phyloP scores from a whole-genome alignment of 768 basidiomycete genomes.

The Rhodotorula paludigena region DNA sequence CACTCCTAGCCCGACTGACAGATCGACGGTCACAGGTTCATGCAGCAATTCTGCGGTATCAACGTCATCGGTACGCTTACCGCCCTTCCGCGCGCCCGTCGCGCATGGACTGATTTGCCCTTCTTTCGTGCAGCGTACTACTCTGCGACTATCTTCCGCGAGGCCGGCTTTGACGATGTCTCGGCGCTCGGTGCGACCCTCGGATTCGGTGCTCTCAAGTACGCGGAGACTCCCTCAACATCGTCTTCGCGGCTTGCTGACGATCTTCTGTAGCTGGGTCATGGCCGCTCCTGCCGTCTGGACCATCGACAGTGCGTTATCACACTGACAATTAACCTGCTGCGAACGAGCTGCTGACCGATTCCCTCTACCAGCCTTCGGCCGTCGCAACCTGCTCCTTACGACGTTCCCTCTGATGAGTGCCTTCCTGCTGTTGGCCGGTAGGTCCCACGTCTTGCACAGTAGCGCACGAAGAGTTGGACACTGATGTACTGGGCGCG shows the following conservation, averaged over 20 bases:
- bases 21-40: too few species aligned
- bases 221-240: neutral
- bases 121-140: constrained; percentile 11
- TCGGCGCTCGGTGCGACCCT: constrained; percentile 39
- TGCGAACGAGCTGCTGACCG: neutral
- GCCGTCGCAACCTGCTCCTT: constrained; percentile 66
- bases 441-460: constrained; percentile 41
- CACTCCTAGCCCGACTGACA: too few species aligned
- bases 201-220: constrained; percentile 28
- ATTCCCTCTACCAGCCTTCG: constrained; percentile 49
- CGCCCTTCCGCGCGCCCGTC: too few species aligned
- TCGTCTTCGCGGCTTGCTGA: neutral
- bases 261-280: constrained; percentile 1
- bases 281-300: constrained; percentile 14
- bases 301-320: constrained; percentile 18
- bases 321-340: too few species aligned
- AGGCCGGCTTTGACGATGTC: constrained; percentile 43
- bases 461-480: too few species aligned
- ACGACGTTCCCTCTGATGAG: constrained; percentile 78
- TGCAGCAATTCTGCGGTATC: constrained; percentile 54
- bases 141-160: constrained; percentile 15
- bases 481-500: constrained; percentile 41
- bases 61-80: constrained; percentile 62
- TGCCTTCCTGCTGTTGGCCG: constrained; percentile 66
- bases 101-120: too few species aligned